These are phyloP conservation scores for Datisca glomerata DNA, from an alignment of 306 rosid species.

Conservation along the genomic window DNA sequence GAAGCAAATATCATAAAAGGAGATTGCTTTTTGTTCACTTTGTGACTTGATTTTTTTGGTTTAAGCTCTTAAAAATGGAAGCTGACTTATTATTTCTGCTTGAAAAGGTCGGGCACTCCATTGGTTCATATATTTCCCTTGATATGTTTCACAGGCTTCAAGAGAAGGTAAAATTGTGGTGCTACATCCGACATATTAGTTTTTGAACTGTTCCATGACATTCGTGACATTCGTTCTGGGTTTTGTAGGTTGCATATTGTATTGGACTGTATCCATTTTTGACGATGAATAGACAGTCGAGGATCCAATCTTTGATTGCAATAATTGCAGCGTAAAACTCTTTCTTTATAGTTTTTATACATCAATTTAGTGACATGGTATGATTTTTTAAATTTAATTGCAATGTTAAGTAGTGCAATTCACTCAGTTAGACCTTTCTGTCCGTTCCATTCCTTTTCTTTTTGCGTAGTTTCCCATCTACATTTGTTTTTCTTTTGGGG, in stretches of 20 bases:
- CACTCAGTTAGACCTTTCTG: too few relatives aligned
- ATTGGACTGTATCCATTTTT: constrained; percentile 82
- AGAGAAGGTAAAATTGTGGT: constrained; percentile 59
- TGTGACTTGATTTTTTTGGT: too few relatives aligned
- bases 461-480: background rate
- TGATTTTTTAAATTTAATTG: too few relatives aligned
- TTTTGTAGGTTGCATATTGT: constrained; percentile 57
- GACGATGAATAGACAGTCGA: constrained; percentile 43
- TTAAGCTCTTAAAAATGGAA: background rate
- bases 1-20: too few relatives aligned
- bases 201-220: too few relatives aligned
- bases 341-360: background rate
- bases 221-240: constrained; percentile 19
- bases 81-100: constrained; percentile 2
- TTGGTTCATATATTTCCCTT: constrained; percentile 63
- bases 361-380: too few relatives aligned
- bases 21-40: too few relatives aligned
- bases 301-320: constrained; percentile 32
- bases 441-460: too few relatives aligned
- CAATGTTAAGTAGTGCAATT: too few relatives aligned
- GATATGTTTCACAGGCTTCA: constrained; percentile 44
- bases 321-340: constrained; percentile 38
- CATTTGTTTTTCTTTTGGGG: constrained; percentile 4
- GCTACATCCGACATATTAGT: too few relatives aligned
- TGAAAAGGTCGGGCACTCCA: constrained; percentile 79